Conservation (phyloP, 2,329 filamentous ascomycete genomes). For the Colletotrichum sp. region DNA sequence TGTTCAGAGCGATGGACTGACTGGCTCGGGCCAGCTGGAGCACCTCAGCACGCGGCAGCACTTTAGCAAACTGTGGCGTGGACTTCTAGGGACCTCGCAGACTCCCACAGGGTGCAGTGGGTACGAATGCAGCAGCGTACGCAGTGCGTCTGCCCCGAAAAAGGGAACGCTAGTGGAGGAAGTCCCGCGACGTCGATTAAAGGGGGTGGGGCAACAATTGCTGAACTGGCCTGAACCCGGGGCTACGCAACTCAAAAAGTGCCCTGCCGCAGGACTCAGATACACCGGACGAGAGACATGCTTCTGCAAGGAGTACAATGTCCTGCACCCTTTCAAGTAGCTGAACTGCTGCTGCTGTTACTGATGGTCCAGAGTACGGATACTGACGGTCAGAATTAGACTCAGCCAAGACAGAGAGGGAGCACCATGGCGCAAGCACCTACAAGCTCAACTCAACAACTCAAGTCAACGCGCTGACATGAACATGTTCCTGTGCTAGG, state of each 20-base stretch:
- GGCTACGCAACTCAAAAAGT: slow-evolving; percentile 5
- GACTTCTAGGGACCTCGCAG: not conserved
- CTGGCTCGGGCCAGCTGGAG: not conserved
- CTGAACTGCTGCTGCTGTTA: not conserved
- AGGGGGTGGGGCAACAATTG: slow-evolving; percentile 8
- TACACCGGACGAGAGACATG: not conserved
- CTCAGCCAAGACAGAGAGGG: not conserved
- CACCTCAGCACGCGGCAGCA: not conserved
- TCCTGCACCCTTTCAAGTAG: not conserved
- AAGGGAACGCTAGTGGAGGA: slow-evolving; percentile 9
- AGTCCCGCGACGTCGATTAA: not conserved
- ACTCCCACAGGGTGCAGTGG: slow-evolving; percentile 6
- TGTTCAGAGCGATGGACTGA: not conserved
- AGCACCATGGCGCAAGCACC: not conserved
- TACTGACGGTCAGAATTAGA: not conserved
- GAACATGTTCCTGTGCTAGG: not conserved
- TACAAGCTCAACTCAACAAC: not conserved
- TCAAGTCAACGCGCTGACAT: not conserved
- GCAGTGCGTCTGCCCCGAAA: not conserved
- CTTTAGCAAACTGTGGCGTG: not conserved
- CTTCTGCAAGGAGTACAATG: not conserved
- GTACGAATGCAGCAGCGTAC: slow-evolving; percentile 14
- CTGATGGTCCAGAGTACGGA: not conserved
- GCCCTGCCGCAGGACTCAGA: not conserved
- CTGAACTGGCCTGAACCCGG: slow-evolving; percentile 9